phyloP scores from a whole-genome alignment of 768 basidiomycete genomes.

The Leccinum broughii region DNA sequence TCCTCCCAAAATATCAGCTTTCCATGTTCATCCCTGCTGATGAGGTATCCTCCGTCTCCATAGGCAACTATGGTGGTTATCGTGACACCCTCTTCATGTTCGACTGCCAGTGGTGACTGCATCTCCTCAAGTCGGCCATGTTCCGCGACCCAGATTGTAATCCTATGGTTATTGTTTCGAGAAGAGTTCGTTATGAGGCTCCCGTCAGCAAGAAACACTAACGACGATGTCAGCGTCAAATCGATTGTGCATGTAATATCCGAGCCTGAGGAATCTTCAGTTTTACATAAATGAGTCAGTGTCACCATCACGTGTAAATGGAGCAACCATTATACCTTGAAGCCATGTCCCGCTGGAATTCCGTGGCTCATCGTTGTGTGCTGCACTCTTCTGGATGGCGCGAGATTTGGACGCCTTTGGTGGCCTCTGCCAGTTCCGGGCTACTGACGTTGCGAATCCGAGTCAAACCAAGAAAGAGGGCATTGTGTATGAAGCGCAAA shows the following conservation, averaged over 20 bases:
- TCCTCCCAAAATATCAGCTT: not conserved
- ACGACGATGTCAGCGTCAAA: not conserved
- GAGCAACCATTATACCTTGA: not conserved
- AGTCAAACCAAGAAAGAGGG: too few species aligned
- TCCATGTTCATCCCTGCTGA: not conserved
- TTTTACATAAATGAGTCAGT: not conserved
- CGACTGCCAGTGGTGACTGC: not conserved
- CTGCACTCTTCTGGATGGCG: too few species aligned
- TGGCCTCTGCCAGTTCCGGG: too few species aligned
- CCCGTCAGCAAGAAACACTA: not conserved
- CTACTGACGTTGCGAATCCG: too few species aligned
- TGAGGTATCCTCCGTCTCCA: not conserved
- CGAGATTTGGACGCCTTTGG: too few species aligned
- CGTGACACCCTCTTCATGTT: not conserved
- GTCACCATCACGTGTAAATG: not conserved
- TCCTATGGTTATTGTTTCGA: not conserved
- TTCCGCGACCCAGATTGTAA: not conserved
- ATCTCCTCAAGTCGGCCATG: not conserved
- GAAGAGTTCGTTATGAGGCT: not conserved
- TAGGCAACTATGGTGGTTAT: not conserved
- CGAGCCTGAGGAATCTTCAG: not conserved
- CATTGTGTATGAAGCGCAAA: too few species aligned
- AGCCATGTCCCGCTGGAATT: not conserved
- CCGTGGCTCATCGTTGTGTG: not conserved
- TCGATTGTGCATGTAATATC: not conserved